Percentiles rank a stretch among this genome's conserved stretches.
phyloP scores from a whole-genome alignment of 495 filamentous ascomycete species.

The Trichoderma erinaceum region DNA sequence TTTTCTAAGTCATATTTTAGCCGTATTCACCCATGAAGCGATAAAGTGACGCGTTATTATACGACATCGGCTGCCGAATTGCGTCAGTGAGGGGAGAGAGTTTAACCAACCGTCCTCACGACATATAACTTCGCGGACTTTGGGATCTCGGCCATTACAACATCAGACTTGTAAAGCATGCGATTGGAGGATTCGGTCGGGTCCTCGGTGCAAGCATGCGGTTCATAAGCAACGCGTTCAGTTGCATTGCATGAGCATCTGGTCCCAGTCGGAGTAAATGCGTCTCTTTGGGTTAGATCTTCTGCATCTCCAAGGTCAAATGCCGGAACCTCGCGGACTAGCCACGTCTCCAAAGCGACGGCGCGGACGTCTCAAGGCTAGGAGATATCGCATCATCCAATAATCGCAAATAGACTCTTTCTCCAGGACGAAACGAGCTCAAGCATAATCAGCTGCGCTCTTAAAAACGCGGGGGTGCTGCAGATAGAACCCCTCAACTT shows the following conservation, averaged over 20 bases:
- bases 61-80: constrained; percentile 5
- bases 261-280: background rate
- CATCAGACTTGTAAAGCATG: background rate
- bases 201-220: background rate
- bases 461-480: background rate
- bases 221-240: background rate
- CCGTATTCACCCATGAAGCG: background rate
- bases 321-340: constrained; percentile 1
- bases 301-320: background rate
- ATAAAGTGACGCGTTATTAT: constrained; percentile 1
- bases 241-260: background rate
- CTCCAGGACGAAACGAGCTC: background rate
- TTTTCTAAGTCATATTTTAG: background rate
- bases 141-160: background rate
- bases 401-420: background rate
- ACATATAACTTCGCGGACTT: background rate
- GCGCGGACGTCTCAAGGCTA: background rate
- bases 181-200: background rate
- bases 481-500: background rate
- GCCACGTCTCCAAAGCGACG: constrained; percentile 7
- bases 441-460: background rate
- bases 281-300: background rate
- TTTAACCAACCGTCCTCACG: background rate
- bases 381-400: constrained; percentile 9
- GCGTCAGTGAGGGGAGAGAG: constrained; percentile 5